A percentile compares a stretch with the other conserved stretches of the same genome.
These are phyloP conservation scores for Golubevia sp. DNA, from an alignment of 1,284 basidiomycete species.

Conservation along the genomic window DNA sequence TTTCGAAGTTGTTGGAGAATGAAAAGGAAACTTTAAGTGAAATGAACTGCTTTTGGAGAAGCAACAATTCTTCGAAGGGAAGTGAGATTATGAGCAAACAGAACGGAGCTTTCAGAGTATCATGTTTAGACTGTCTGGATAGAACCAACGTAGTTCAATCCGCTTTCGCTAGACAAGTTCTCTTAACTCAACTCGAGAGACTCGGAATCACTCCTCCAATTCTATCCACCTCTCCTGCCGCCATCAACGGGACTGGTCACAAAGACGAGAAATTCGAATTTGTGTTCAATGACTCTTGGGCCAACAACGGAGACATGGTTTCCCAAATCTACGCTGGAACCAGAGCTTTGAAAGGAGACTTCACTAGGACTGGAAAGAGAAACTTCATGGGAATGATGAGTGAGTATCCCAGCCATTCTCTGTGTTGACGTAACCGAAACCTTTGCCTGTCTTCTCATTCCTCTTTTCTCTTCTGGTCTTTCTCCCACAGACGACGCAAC, in stretches of 20 bases:
- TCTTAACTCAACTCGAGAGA: conserved; percentile 70
- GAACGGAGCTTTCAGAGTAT: conserved; percentile 80
- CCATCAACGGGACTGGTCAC: conserved; percentile 72
- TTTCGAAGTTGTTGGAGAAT: conserved; percentile 74
- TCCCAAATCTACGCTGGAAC: conserved; percentile 62
- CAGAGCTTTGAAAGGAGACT: conserved; percentile 94
- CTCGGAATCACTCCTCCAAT: conserved; percentile 18
- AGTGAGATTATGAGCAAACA: conserved; percentile 76
- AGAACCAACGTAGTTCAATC: conserved; percentile 86
- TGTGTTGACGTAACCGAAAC: conserved; percentile 32
- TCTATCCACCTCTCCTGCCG: neutral
- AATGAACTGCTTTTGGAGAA: conserved; percentile 62
- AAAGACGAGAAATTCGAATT: conserved; percentile 71
- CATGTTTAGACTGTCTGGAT: conserved; percentile 83
- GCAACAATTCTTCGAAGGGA: conserved; percentile 76
- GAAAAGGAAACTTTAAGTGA: conserved; percentile 74
- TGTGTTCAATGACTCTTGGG: conserved; percentile 79
- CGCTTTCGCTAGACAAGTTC: conserved; percentile 81
- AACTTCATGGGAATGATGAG: conserved; percentile 78
- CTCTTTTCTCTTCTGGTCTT: conserved; percentile 29
- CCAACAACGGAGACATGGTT: conserved; percentile 73
- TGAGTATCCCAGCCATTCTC: too few relatives aligned
- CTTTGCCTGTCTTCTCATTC: neutral
- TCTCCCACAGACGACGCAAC: conserved; percentile 34
- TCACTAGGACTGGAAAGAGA: conserved; percentile 85